Percentiles rank a stretch among this genome's conserved stretches.
These are phyloP conservation scores for Thuidium tamariscinum DNA, from an alignment of 225 moss, liverwort and hornwort genomes.

Conservation along the genomic window DNA sequence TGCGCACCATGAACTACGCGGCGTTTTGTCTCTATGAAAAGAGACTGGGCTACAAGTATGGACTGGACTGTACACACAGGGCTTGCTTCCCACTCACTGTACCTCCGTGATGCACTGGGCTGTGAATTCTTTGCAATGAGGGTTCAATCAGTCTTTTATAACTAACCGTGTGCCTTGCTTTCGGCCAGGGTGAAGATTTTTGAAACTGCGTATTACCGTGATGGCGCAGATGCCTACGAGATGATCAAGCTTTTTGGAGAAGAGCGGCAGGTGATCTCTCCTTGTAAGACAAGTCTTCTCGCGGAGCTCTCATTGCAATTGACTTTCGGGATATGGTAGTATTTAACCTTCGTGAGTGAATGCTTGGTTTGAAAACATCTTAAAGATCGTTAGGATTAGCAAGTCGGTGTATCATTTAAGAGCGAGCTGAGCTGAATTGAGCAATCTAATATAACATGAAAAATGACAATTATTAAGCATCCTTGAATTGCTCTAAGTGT, in stretches of 20 bases:
- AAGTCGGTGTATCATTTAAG: background rate
- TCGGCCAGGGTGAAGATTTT: constrained; percentile 53
- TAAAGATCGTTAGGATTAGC: too few species aligned
- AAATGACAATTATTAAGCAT: background rate
- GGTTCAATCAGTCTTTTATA: too few species aligned
- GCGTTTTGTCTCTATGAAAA: constrained; percentile 76
- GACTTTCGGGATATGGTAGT: background rate
- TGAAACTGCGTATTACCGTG: constrained; percentile 76
- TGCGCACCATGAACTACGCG: constrained; percentile 80
- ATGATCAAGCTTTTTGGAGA: constrained; percentile 68
- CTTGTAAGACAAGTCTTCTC: constrained; percentile 5
- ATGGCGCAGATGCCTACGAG: constrained; percentile 90
- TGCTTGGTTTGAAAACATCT: too few species aligned
- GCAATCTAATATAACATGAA: background rate
- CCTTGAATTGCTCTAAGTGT: background rate
- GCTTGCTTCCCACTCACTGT: background rate
- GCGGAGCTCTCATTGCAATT: background rate
- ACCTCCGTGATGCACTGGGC: background rate
- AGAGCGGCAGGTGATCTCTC: background rate
- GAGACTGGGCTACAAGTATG: constrained; percentile 72
- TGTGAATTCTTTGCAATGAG: background rate
- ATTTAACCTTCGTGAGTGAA: background rate
- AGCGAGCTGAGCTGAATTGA: background rate
- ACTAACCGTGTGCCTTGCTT: background rate
- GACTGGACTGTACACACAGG: background rate